A percentile compares a stretch with the other conserved stretches of the same genome.
Conservation (phyloP, 2,329 filamentous ascomycete genomes). For the Arthroderma sp. region DNA sequence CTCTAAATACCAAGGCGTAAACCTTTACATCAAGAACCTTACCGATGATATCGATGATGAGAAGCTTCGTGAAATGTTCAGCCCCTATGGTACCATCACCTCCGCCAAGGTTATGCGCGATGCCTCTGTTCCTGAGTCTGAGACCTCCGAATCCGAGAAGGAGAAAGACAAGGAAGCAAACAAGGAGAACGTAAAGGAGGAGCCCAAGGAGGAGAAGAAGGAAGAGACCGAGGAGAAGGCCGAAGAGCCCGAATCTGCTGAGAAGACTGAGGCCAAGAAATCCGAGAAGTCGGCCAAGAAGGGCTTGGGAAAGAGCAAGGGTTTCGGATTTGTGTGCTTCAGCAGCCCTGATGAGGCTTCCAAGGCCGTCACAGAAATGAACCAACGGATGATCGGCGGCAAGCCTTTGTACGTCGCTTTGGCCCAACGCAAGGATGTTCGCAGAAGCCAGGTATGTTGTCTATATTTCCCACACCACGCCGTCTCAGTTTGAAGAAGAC, state of each 20-base stretch:
- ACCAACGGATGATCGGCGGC: conserved; percentile 94
- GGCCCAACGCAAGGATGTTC: conserved; percentile 98
- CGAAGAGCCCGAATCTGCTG: conserved; percentile 36
- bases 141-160: conserved; percentile 33
- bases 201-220: conserved; percentile 25
- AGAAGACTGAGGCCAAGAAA: conserved; percentile 40
- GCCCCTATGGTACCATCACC: conserved; percentile 84
- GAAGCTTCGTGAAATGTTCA: conserved; percentile 88
- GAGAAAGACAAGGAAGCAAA: conserved; percentile 41
- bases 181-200: conserved; percentile 32
- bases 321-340: conserved; percentile 99
- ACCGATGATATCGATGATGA: conserved; percentile 96
- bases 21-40: conserved; percentile 99
- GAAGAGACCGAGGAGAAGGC: conserved; percentile 16
- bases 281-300: conserved; percentile 46
- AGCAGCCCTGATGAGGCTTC: conserved; percentile 98
- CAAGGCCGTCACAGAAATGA: conserved; percentile 98
- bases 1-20: conserved; percentile 98
- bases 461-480: not conserved
- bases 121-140: conserved; percentile 29
- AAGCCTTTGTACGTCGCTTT: conserved; percentile 97
- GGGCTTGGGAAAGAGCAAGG: conserved; percentile 92
- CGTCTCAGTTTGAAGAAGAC: not conserved
- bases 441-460: conserved; percentile 63
- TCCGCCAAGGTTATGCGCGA: conserved; percentile 99